Conservation (phyloP, 2,329 filamentous ascomycete species). For the Shiraia sp. region DNA sequence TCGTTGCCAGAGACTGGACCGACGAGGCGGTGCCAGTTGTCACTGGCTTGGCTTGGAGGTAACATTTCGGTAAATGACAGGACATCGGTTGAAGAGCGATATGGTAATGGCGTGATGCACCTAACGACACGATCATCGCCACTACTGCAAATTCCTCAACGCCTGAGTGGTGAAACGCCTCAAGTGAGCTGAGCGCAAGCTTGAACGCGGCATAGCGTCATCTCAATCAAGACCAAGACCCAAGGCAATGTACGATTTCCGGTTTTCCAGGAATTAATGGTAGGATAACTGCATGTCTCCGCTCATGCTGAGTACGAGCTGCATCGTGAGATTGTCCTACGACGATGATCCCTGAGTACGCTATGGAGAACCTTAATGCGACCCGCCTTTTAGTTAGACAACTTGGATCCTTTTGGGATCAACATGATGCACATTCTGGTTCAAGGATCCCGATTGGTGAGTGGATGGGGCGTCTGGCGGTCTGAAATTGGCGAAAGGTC, state of each 20-base stretch:
- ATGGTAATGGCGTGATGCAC: conserved; percentile 1
- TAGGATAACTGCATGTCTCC: no score
- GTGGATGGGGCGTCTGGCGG: conserved; percentile 11
- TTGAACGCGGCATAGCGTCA: no score
- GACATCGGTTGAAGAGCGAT: neutral
- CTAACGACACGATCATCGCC: no score
- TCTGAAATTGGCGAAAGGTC: conserved; percentile 11
- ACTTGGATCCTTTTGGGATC: conserved; percentile 11
- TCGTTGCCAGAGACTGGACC: conserved; percentile 3
- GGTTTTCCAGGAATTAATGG: no score
- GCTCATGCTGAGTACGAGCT: no score
- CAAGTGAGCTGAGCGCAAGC: no score
- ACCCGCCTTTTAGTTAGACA: conserved; percentile 1
- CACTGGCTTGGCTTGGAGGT: conserved; percentile 4
- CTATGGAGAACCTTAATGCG: neutral
- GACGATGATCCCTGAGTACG: conserved; percentile 4
- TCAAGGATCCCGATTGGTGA: conserved; percentile 11
- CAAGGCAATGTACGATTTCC: no score
- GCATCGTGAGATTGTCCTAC: no score
- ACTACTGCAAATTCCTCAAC: no score
- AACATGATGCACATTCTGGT: conserved; percentile 11
- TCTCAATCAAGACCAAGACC: no score
- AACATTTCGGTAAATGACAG: conserved; percentile 1
- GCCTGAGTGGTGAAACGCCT: no score
- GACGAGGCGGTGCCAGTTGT: conserved; percentile 5